These are phyloP conservation scores for Lolium multiflorum DNA, from an alignment of 176 grass and related monocot species.

Conservation along the genomic window DNA sequence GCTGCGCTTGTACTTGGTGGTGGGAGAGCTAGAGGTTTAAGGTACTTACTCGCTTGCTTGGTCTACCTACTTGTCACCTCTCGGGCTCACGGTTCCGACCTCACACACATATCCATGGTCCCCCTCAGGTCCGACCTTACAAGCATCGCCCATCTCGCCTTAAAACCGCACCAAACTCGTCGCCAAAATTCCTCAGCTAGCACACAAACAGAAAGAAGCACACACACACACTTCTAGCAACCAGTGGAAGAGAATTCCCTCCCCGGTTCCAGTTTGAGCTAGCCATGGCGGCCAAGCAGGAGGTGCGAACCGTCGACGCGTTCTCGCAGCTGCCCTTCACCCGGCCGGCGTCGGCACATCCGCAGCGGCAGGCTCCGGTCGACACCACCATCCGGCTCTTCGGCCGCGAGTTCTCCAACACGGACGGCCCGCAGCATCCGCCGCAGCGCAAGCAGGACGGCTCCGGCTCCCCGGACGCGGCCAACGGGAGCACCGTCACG, in stretches of 20 bases:
- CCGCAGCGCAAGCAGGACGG: slow-evolving; percentile 14
- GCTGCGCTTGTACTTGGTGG: slow-evolving; percentile 62
- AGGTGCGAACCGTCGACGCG: slow-evolving; percentile 66
- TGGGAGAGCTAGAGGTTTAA: slow-evolving; percentile 3
- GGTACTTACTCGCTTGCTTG: background rate
- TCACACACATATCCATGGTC: slow-evolving; percentile 39
- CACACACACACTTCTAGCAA: background rate
- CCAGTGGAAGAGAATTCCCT: slow-evolving; percentile 10
- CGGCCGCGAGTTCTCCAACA: slow-evolving; percentile 81
- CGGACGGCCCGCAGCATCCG: background rate
- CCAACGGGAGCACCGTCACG: slow-evolving; percentile 45
- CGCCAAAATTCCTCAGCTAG: slow-evolving; percentile 44
- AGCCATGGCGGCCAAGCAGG: slow-evolving; percentile 67
- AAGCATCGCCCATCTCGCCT: slow-evolving; percentile 42
- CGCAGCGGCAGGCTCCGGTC: background rate
- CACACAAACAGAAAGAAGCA: background rate
- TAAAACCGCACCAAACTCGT: slow-evolving; percentile 66
- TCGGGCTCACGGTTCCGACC: background rate
- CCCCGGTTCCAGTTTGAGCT: background rate
- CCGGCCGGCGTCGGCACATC: slow-evolving; percentile 19
- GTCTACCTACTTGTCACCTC: background rate
- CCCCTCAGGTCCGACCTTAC: slow-evolving; percentile 31
- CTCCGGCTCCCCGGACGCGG: slow-evolving; percentile 35
- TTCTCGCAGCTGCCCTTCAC: slow-evolving; percentile 94
- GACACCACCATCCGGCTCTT: slow-evolving; percentile 80